Evolutionary conservation across 768 basidiomycete genomes (phyloP), one percentile per base, ranked within the genome.

Genomic region (Pholiota conissans): DNA sequence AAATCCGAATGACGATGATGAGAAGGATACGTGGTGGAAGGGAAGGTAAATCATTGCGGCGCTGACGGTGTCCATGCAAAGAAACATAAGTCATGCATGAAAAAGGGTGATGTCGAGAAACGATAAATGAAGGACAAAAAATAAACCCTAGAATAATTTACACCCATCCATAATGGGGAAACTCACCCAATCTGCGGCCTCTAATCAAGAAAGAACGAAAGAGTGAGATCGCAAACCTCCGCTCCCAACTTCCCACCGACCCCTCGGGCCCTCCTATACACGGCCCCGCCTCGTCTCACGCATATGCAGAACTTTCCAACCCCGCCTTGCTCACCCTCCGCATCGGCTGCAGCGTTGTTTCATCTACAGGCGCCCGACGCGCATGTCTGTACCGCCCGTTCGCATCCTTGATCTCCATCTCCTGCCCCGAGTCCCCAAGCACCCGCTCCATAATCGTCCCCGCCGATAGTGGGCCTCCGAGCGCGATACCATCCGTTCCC

Each of bases 261-360:
- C 3, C 35, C 1, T 5, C 13, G 9, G 5, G 14, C 35, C 35
- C 13, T 5, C 35, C 35, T n/a, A n/a, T n/a, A n/a, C n/a, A n/a
- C n/a, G n/a, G n/a, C 35, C 11, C 3, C n/a, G 18, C 20, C 16
- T 16, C 16, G 7, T 10, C 22, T 45, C 13, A 45, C 42, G 42
- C 29, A 63, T 74, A 75, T 26, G 66, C 66, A 27, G 78, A 80
- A 66, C 86, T 93, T 76, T 97, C 95, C 61, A 97, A 73, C 29
- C 95, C 95, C 5, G 95, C 94, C 74, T 97, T 97, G 70, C 91
- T 94, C 59, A 94, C 94, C 61, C 95, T 78, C 59, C 95, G 76
- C 80, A 91, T 80, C 26, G 95, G 95, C 70, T 96, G 94, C 61
- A 96, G 72, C 32, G 95, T 96, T 40, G 76, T 87, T 72, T 92